A percentile compares a stretch with the other conserved stretches of the same genome.
Evolutionary conservation across 352 stramenopile species (phyloP).

Genomic region (Phytopythium mirpurense): DNA sequence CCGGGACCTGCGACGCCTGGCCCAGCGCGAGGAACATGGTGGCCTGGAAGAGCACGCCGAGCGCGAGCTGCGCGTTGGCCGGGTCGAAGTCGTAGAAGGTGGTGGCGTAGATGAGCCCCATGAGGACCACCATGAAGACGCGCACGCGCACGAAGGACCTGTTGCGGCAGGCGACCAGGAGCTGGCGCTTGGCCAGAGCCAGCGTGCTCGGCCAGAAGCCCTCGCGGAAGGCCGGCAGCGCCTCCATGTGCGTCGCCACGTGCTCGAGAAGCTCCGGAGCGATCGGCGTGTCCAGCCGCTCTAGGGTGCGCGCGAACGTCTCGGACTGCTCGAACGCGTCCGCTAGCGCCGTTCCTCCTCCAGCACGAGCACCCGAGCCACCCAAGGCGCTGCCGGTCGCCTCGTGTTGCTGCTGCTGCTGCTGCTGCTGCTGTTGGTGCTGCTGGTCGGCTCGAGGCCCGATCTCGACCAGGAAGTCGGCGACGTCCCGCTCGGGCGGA

Average conservation of each 20-base stretch:
- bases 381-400: too few species aligned
- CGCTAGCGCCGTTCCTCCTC: too few species aligned
- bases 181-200: constrained; percentile 13
- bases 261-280: too few species aligned
- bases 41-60: constrained; percentile 56
- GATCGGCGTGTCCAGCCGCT: too few species aligned
- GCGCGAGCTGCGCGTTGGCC: constrained; percentile 12
- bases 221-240: constrained; percentile 12
- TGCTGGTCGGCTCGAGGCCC: too few species aligned
- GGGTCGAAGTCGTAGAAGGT: constrained; percentile 17
- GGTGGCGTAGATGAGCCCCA: constrained; percentile 9
- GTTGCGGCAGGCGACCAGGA: constrained; percentile 29
- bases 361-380: too few species aligned
- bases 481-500: constrained; percentile 9
- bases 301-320: too few species aligned
- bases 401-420: too few species aligned
- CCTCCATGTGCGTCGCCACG: constrained; percentile 10
- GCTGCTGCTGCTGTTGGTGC: too few species aligned
- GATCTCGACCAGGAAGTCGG: constrained; percentile 18
- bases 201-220: constrained; percentile 5
- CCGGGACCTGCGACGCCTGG: constrained; percentile 47
- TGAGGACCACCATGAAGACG: constrained; percentile 6
- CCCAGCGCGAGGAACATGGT: constrained; percentile 62
- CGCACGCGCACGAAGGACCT: constrained; percentile 8
- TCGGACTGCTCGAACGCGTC: too few species aligned